phyloP scores from a whole-genome alignment of 805 yeast species.

The Millerozyma miso region DNA sequence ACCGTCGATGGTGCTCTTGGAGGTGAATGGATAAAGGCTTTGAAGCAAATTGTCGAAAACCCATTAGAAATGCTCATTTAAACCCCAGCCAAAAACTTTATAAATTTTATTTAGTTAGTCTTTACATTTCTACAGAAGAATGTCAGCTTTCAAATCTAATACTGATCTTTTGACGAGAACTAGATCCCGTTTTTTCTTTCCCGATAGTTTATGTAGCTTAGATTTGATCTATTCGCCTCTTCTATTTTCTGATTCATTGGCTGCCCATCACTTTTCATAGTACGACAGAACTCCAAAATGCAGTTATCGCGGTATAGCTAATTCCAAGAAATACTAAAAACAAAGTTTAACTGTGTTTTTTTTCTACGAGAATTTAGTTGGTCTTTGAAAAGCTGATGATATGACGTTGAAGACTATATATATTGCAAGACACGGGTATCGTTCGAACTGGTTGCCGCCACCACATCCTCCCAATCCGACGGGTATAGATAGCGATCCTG shows the following conservation, averaged over 20 bases:
- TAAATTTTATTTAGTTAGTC: neutral
- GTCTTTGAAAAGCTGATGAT: neutral
- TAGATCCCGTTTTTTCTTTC: too few species aligned
- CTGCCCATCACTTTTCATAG: too few species aligned
- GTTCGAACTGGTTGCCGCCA: conserved; percentile 76
- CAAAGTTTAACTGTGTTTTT: neutral
- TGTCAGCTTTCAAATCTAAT: neutral
- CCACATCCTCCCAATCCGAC: conserved; percentile 83
- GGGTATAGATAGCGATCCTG: conserved; percentile 86
- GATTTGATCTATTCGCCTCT: too few species aligned
- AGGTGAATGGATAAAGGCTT: conserved; percentile 92
- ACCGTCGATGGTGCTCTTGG: conserved; percentile 96
- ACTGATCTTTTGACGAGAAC: too few species aligned
- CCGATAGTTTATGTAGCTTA: too few species aligned
- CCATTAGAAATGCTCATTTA: conserved; percentile 90
- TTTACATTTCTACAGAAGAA: neutral
- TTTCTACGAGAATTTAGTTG: neutral
- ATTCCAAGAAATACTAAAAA: neutral
- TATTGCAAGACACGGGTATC: conserved; percentile 82
- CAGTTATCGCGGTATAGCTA: neutral
- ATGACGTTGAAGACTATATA: conserved; percentile 54
- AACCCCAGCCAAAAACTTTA: conserved; percentile 6
- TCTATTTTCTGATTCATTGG: too few species aligned
- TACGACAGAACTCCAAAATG: too few species aligned
- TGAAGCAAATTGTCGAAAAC: conserved; percentile 88